These are phyloP conservation scores for Magnolia changhungtana DNA, from an alignment of 164 flowering plant genomes.

Conservation along the genomic window DNA sequence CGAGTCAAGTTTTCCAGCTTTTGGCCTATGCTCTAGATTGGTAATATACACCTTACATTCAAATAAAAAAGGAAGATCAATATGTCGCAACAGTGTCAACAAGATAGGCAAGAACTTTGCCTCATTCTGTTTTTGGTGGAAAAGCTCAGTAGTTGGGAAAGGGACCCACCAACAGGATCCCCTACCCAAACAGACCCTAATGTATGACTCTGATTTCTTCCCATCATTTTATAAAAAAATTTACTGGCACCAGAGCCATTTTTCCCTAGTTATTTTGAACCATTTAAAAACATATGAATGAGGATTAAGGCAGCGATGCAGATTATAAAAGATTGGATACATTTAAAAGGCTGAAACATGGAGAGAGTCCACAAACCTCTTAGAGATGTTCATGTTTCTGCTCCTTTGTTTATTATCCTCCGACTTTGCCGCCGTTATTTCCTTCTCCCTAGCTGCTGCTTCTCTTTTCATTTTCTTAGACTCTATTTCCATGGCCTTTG, in stretches of 20 bases:
- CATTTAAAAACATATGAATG: background rate
- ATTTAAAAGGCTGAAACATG: background rate
- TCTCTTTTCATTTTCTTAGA: constrained; percentile 67
- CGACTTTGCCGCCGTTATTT: constrained; percentile 28
- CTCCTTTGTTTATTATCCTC: constrained; percentile 39
- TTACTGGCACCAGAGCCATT: background rate
- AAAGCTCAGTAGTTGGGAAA: background rate
- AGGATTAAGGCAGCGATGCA: background rate
- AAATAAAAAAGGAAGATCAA: no score
- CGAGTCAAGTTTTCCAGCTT: no score
- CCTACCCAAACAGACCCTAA: background rate
- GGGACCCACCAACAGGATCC: background rate
- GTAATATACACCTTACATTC: no score
- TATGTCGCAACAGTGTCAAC: no score
- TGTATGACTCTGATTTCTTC: background rate
- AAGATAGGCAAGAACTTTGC: background rate
- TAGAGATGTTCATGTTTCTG: constrained; percentile 30
- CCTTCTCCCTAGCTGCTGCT: constrained; percentile 60
- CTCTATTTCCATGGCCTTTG: constrained; percentile 72
- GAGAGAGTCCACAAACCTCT: constrained; percentile 32
- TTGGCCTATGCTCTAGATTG: no score
- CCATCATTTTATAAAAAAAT: background rate
- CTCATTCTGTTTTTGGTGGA: background rate
- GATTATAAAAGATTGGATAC: background rate
- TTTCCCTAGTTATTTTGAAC: background rate